Evolutionary conservation across 225 moss, liverwort and hornwort species (phyloP).

Genomic region (Sphagnum tenellum): DNA sequence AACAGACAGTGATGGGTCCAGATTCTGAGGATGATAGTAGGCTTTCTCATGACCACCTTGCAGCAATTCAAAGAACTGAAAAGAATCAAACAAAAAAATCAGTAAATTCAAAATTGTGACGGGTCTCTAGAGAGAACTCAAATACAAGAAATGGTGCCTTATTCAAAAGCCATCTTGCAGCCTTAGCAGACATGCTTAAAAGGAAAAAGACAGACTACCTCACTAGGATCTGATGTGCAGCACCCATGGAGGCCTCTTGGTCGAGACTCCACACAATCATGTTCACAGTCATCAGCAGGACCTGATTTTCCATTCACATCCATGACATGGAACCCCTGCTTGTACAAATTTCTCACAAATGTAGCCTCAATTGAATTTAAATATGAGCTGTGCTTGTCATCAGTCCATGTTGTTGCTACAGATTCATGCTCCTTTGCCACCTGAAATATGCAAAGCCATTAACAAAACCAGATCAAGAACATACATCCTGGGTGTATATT

Average conservation of each 20-base stretch:
- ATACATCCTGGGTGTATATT: not conserved
- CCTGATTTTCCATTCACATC: slow-evolving; percentile 17
- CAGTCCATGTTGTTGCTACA: slow-evolving; percentile 51
- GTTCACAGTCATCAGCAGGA: slow-evolving; percentile 36
- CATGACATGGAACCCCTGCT: slow-evolving; percentile 27
- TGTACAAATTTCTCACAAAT: slow-evolving; percentile 42
- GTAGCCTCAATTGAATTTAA: slow-evolving; percentile 53
- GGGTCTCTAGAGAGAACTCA: no score
- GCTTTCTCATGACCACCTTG: slow-evolving; percentile 31
- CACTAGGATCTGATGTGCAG: slow-evolving; percentile 33
- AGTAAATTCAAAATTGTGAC: not conserved
- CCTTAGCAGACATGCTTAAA: not conserved
- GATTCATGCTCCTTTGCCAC: slow-evolving; percentile 33
- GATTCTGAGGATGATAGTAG: slow-evolving; percentile 14
- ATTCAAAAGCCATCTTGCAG: no score
- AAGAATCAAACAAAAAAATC: slow-evolving; percentile 1
- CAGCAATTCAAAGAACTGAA: slow-evolving; percentile 39
- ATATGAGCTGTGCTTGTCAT: slow-evolving; percentile 57
- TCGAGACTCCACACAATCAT: slow-evolving; percentile 59
- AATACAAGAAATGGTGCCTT: no score
- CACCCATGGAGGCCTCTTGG: slow-evolving; percentile 26
- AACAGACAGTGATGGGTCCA: slow-evolving; percentile 18
- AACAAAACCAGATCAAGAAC: not conserved
- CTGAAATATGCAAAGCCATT: slow-evolving; percentile 6
- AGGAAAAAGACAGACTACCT: slow-evolving; percentile 16